Conservation (phyloP, 352 stramenopile genomes). For the Globisporangium cederbergense region DNA sequence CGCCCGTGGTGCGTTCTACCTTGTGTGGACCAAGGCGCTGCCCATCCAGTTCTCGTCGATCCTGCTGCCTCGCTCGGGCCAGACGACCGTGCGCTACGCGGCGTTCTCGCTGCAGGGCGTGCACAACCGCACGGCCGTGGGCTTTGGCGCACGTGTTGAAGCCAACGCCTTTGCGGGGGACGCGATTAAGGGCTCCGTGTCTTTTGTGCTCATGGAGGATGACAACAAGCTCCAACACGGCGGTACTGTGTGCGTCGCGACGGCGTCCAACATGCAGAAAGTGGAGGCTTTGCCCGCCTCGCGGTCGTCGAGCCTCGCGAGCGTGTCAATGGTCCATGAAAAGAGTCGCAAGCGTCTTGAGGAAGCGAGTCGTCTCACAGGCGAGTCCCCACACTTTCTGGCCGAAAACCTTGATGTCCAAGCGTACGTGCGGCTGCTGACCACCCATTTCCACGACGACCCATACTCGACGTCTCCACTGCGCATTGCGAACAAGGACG, state of each 20-base stretch:
- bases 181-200: constrained; percentile 60
- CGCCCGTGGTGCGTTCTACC: constrained; percentile 57
- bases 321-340: constrained; percentile 22
- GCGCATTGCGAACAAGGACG: constrained; percentile 39
- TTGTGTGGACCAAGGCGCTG: constrained; percentile 59
- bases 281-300: constrained; percentile 30
- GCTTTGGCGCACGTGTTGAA: constrained; percentile 54
- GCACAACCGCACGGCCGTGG: constrained; percentile 39
- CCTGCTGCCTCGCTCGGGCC: constrained; percentile 41
- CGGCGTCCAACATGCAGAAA: constrained; percentile 63
- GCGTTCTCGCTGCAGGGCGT: constrained; percentile 69
- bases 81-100: constrained; percentile 51
- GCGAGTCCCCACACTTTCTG: constrained; percentile 38
- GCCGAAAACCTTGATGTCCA: constrained; percentile 40
- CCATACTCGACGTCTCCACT: constrained; percentile 37
- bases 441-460: constrained; percentile 58
- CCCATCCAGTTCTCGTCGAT: constrained; percentile 68
- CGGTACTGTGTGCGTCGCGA: constrained; percentile 57
- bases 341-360: constrained; percentile 40
- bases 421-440: constrained; percentile 52
- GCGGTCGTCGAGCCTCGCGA: constrained; percentile 15
- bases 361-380: constrained; percentile 33
- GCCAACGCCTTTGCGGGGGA: constrained; percentile 45
- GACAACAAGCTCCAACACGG: constrained; percentile 20
- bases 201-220: constrained; percentile 61